phyloP scores from a whole-genome alignment of 2,329 filamentous ascomycete species.

The Ophiostoma angusticollis region DNA sequence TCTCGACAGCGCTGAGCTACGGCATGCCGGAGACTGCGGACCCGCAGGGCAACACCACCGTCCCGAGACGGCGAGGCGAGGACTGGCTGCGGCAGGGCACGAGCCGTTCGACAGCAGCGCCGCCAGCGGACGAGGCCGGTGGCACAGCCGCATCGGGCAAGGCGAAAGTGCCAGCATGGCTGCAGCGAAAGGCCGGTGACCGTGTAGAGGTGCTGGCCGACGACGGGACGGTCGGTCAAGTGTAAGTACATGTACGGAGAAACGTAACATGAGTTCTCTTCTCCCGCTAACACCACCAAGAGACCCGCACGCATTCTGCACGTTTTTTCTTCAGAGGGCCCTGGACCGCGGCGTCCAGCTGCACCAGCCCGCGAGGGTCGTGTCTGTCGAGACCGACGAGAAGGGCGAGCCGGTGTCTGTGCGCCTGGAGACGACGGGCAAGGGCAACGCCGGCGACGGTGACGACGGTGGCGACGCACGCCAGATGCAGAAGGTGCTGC shows the following conservation, averaged over 20 bases:
- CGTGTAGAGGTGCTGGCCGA: constrained; percentile 48
- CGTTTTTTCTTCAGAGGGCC: constrained; percentile 49
- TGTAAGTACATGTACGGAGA: constrained; percentile 34
- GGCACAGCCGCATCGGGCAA: background rate
- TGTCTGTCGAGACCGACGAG: constrained; percentile 37
- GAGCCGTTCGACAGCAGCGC: constrained; percentile 21
- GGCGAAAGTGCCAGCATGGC: constrained; percentile 37
- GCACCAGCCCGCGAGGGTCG: constrained; percentile 47
- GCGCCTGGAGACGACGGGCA: constrained; percentile 24
- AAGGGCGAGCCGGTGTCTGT: constrained; percentile 39
- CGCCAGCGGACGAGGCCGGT: background rate
- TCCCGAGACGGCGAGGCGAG: constrained; percentile 28
- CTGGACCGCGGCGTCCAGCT: constrained; percentile 49
- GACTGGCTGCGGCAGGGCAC: constrained; percentile 47
- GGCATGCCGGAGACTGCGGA: constrained; percentile 15
- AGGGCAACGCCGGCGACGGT: constrained; percentile 23
- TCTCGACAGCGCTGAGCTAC: constrained; percentile 46
- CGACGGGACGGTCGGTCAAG: constrained; percentile 48
- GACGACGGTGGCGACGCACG: constrained; percentile 18
- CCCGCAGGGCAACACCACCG: constrained; percentile 11
- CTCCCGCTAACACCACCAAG: constrained; percentile 1
- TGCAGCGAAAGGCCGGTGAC: constrained; percentile 41
- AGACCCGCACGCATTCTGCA: constrained; percentile 53
- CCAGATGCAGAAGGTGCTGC: constrained; percentile 36
- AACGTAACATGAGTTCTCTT: background rate